A percentile compares a stretch with the other conserved stretches of the same genome.
phyloP scores from a whole-genome alignment of 192 early-diverging fungal species.

The Diversispora eburnea region DNA sequence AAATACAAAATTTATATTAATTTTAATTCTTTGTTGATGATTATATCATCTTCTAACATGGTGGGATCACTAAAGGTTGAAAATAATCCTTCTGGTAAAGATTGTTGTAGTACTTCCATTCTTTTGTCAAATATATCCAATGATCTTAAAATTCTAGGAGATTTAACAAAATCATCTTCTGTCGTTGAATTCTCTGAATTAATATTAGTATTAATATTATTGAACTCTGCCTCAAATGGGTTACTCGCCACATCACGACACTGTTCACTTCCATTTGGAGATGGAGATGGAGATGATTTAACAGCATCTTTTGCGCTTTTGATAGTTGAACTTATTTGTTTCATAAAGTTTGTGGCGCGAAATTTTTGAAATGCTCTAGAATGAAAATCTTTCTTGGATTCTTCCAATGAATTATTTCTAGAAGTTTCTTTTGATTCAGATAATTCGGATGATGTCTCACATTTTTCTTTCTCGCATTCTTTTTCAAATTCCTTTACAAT shows the following conservation, averaged over 20 bases:
- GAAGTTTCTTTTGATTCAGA: too few species aligned
- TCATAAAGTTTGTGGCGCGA: too few species aligned
- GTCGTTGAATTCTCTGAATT: not conserved
- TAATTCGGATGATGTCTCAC: too few species aligned
- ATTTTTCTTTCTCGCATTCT: too few species aligned
- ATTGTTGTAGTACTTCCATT: conserved; percentile 1
- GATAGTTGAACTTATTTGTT: too few species aligned
- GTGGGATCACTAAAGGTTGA: conserved; percentile 15
- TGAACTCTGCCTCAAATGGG: not conserved
- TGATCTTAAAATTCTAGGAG: conserved; percentile 18
- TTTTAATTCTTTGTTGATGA: conserved; percentile 16
- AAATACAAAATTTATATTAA: not conserved
- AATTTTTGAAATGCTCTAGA: too few species aligned
- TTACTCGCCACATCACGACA: not conserved
- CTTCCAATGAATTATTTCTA: too few species aligned
- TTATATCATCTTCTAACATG: conserved; percentile 12
- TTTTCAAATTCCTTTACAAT: too few species aligned
- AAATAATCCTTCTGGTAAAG: conserved; percentile 28
- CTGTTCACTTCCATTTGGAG: too few species aligned
- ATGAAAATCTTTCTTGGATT: too few species aligned
- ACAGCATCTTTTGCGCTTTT: too few species aligned
- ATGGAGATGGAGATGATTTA: too few species aligned
- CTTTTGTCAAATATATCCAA: conserved; percentile 34
- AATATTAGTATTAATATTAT: not conserved
- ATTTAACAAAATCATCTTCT: not conserved